These are phyloP conservation scores for Helminthosporium solani DNA, from an alignment of 2,329 filamentous ascomycete genomes.

Conservation along the genomic window DNA sequence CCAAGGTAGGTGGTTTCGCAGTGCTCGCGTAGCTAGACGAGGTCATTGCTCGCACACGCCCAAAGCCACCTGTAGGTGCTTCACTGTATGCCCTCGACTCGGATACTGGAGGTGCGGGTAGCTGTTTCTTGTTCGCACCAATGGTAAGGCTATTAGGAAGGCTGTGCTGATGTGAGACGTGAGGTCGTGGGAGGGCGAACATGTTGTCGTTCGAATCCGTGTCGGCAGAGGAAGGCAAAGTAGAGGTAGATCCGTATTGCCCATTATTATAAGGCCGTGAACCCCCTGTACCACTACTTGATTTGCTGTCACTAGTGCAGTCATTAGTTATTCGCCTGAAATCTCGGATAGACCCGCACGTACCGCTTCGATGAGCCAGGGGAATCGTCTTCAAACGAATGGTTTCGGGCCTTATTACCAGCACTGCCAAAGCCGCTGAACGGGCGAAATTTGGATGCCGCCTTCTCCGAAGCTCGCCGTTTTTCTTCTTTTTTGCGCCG, in stretches of 20 bases:
- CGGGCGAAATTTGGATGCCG: conserved; percentile 33
- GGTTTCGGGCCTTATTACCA: conserved; percentile 34
- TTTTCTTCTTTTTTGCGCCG: conserved; percentile 31
- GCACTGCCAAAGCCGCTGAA: conserved; percentile 34
- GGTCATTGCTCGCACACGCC: conserved; percentile 46
- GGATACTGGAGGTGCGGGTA: conserved; percentile 29
- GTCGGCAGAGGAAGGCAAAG: conserved; percentile 44
- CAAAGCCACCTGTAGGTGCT: conserved; percentile 5
- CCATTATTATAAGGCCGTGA: conserved; percentile 38
- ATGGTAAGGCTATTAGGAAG: conserved; percentile 28
- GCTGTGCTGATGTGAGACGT: conserved; percentile 30
- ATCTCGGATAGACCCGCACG: conserved; percentile 14
- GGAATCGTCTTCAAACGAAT: conserved; percentile 40
- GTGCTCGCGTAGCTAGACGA: conserved; percentile 52
- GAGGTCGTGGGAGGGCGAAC: conserved; percentile 37
- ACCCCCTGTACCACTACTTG: conserved; percentile 42
- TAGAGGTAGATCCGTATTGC: conserved; percentile 41
- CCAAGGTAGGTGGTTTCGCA: conserved; percentile 54
- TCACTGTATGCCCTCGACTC: conserved; percentile 20
- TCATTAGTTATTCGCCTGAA: conserved; percentile 27
- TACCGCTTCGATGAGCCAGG: conserved; percentile 41
- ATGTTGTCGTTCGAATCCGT: conserved; percentile 41
- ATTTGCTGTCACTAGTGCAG: conserved; percentile 42
- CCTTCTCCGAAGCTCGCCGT: conserved; percentile 25
- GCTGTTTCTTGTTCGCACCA: conserved; percentile 25